Base-by-base conservation (phyloP, 1,139 yeast genomes). In the Barnettozyma hawaiiensis region DNA sequence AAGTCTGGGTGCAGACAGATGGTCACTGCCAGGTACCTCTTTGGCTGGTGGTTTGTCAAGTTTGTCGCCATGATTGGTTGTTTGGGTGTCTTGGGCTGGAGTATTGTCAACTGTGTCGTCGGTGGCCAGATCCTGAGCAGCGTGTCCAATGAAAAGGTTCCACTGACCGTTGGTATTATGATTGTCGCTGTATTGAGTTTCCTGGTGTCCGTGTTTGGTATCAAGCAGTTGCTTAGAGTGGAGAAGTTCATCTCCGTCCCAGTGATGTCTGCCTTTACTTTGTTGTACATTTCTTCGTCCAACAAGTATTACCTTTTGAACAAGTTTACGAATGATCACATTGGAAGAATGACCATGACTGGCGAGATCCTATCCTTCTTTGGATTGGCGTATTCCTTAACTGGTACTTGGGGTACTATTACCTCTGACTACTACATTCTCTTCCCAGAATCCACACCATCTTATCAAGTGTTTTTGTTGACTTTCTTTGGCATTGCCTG, bases 361-460 rank as follows among this genome's bases (percentile, higher is more conserved):
- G 95, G 95, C 8, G 76, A 78, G 58, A 78, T 86, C 76, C 61
- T 87, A 24, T 75, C 87, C 15, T 84, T 79, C 60, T 85, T 86
- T 57, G 76, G 90, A 1, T 67, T 86, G 39, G 72, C 83, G 29
- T 85, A 85, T 57, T 82, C 96, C 26, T 79, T 83, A 37, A 86
- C 96, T 3, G 76, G 90, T 1, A 85, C 96, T 1, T 89, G 96
- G 96, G 94, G 95, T 29, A 83, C 92, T 5, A 76, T 84, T 47
- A 85, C 96, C 1, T 73, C 92, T 1, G 97, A 89, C 62, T 89
- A 87, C 61, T 85, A 85, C 60, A 78, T 87, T 40, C 69, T 85
- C 42, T 81, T 87, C 58, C 96, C 96, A 0, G 95, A 85, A 57
- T 67, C 70, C 34, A 76, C 87, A 0, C 75, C 86, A 1, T 76